Conservation (phyloP, 2,329 filamentous ascomycete genomes). For the Didymella arachidicola region DNA sequence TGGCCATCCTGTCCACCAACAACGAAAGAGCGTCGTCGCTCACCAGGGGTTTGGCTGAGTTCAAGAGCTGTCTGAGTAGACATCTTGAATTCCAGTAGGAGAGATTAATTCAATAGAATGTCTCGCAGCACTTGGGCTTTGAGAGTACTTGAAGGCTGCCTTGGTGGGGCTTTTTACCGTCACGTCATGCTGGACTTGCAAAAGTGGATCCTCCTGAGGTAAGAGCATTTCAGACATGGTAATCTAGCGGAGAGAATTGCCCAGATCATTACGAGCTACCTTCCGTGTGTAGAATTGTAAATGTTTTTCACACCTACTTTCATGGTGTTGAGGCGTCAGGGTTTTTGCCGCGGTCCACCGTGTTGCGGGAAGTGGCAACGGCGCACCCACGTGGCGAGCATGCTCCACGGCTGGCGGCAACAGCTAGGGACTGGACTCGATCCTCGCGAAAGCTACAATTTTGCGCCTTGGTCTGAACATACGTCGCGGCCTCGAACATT, state of each 20-base stretch:
- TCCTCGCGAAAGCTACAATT: background rate
- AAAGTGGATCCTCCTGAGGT: background rate
- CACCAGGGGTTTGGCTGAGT: background rate
- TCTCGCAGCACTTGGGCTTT: background rate
- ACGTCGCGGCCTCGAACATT: background rate
- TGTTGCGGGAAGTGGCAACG: background rate
- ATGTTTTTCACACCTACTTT: background rate
- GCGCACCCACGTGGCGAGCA: background rate
- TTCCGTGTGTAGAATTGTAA: background rate
- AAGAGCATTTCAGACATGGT: background rate
- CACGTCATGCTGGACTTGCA: background rate
- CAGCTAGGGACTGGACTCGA: background rate
- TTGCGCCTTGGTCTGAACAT: background rate
- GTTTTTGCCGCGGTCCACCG: background rate
- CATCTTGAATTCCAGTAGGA: background rate
- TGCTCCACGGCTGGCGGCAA: background rate
- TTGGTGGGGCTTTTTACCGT: background rate
- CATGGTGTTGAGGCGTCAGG: background rate
- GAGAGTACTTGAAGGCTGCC: background rate
- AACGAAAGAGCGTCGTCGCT: background rate
- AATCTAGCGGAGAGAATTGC: background rate
- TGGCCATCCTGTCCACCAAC: background rate
- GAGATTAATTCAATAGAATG: background rate
- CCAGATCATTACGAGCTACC: background rate
- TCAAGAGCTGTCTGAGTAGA: background rate